A percentile compares a stretch with the other conserved stretches of the same genome.
phyloP scores from a whole-genome alignment of 2,329 filamentous ascomycete genomes.

The Davidsoniella eucalypti region DNA sequence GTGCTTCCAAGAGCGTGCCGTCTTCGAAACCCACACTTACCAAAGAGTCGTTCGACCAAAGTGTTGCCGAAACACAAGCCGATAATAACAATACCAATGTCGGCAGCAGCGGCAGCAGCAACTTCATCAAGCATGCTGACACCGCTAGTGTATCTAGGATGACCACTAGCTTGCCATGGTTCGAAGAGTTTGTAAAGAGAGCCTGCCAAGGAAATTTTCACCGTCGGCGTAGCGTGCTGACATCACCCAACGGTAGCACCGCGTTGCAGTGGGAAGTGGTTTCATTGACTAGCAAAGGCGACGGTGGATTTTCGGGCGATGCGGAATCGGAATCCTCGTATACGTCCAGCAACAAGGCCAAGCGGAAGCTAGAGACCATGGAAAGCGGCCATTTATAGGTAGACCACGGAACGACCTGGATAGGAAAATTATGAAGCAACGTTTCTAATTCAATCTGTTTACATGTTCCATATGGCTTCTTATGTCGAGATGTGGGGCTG shows the following conservation, averaged over 20 bases:
- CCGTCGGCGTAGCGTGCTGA: slow-evolving; percentile 37
- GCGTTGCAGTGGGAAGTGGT: slow-evolving; percentile 70
- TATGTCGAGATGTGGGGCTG: too few species aligned
- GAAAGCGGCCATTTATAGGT: too few species aligned
- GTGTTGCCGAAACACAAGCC: not conserved
- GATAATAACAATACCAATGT: not conserved
- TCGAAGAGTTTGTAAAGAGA: slow-evolving; percentile 45
- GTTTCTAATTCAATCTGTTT: too few species aligned
- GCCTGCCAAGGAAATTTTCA: slow-evolving; percentile 54
- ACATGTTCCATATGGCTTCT: too few species aligned
- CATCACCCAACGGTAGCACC: slow-evolving; percentile 44
- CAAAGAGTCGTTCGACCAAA: slow-evolving; percentile 11
- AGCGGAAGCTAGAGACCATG: too few species aligned
- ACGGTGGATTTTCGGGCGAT: not conserved
- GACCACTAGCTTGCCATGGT: slow-evolving; percentile 53
- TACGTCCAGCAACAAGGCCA: too few species aligned
- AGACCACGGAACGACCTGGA: too few species aligned
- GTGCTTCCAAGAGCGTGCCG: too few species aligned
- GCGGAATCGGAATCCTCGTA: too few species aligned
- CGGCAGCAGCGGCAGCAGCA: slow-evolving; percentile 16
- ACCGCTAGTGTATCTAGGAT: not conserved
- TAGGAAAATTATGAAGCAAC: too few species aligned
- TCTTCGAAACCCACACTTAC: slow-evolving; percentile 11
- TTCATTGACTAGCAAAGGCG: slow-evolving; percentile 45
- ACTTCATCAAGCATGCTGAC: not conserved